Evolutionary conservation across 352 stramenopile genomes (phyloP).

Genomic region (Globisporangium cederbergense): DNA sequence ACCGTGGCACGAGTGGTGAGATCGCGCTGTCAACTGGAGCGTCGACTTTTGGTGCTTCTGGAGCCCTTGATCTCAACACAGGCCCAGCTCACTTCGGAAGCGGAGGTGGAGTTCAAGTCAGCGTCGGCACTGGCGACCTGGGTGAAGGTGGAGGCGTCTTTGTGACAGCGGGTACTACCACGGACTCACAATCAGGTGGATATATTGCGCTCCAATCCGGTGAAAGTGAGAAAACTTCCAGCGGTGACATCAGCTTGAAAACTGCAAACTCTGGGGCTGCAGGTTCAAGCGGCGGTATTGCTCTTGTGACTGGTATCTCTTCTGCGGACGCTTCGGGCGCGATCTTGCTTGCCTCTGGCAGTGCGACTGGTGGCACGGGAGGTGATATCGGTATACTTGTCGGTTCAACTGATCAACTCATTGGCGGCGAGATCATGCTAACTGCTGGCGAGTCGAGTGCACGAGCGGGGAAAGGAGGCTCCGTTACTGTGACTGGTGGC

Average conservation of each 20-base stretch:
- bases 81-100: conserved; percentile 45
- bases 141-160: conserved; percentile 80
- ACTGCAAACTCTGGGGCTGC: conserved; percentile 54
- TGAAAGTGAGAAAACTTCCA: conserved; percentile 58
- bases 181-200: conserved; percentile 63
- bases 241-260: conserved; percentile 61
- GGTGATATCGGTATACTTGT: conserved; percentile 49
- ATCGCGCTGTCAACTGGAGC: conserved; percentile 35
- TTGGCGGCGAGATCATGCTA: conserved; percentile 65
- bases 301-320: conserved; percentile 54
- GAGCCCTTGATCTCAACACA: conserved; percentile 47
- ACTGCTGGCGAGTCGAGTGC: conserved; percentile 60
- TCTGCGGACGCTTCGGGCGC: conserved; percentile 51
- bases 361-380: conserved; percentile 56
- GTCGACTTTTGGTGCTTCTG: conserved; percentile 53
- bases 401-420: conserved; percentile 46
- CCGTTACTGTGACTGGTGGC: conserved; percentile 49
- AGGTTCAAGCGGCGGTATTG: conserved; percentile 55
- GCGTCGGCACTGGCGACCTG: conserved; percentile 67
- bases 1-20: conserved; percentile 46
- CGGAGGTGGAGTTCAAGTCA: conserved; percentile 47
- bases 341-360: conserved; percentile 47
- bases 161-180: conserved; percentile 67
- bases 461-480: conserved; percentile 35
- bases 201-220: conserved; percentile 53